Evolutionary conservation across 371 early-diverging fungal species (phyloP), one percentile per base, ranked within the genome.

Genomic region (Mucor irregularis): DNA sequence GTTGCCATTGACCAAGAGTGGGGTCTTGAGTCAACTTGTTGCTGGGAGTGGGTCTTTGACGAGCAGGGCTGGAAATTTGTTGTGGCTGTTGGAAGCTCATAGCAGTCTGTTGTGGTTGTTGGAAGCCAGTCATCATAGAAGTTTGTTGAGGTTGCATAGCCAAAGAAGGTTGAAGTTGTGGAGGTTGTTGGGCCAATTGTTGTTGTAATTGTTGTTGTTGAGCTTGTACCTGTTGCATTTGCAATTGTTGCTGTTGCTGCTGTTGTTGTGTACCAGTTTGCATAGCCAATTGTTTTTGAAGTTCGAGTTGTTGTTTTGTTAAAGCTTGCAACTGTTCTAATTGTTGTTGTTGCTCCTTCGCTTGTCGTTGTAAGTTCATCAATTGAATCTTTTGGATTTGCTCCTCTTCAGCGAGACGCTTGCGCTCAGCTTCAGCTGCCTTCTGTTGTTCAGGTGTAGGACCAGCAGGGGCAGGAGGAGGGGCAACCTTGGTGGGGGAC

Each of bases 131-230:
- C 25, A 49, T 14, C 31, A 25, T 17, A 24, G 44, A n/a, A 43
- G 59, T 43, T 1, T 22, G 37, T 29, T 53, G 54, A 45, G 47
- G 42, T 9, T 48, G 57, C n/a, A 29, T 34, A 14, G 39, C 53
- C 14, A 49, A 46, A 2, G 56, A 52, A 11, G 61, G 49, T 24
- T 62, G 64, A 5, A 55, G 55, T 21, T 61, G 67, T 11, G 54
- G 21, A 21, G 63, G 53, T 5, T 57, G 48, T 26, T 52, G 59
- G 33, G 48, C 53, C 14, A 62, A 14, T 44, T 64, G 49, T 30
- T 56, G 52, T 33, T 56, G 49, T n/a, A 58, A 45, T 28, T 59
- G 59, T 21, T 78, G 75, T n/a, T 76, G 80, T 53, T 74, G 76
- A 35, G 50, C 29, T 44, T 53, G 53, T 3, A 53, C 30, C 28